phyloP scores from a whole-genome alignment of 345 rosid species.

The Eucalyptus coolabah region DNA sequence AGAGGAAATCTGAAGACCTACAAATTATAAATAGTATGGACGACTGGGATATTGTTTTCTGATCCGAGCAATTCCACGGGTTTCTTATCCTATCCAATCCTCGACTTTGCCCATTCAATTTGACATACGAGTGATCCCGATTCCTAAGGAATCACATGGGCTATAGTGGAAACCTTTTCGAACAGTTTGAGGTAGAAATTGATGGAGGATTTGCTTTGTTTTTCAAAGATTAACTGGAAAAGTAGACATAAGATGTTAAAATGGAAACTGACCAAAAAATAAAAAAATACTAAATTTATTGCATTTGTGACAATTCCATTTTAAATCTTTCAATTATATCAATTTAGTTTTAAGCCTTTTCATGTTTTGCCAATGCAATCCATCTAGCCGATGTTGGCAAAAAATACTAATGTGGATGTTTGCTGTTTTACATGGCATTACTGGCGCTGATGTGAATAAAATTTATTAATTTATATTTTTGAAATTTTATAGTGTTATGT shows the following conservation, averaged over 20 bases:
- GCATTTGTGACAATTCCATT: too few species aligned
- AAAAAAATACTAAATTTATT: too few species aligned
- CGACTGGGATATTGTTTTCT: background rate
- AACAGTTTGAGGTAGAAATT: background rate
- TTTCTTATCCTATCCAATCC: background rate
- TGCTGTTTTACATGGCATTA: fast-evolving
- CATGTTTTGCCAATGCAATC: fast-evolving
- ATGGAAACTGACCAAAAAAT: too few species aligned
- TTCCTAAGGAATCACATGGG: background rate
- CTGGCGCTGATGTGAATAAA: fast-evolving
- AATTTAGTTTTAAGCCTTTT: too few species aligned
- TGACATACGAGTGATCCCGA: background rate
- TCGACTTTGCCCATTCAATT: background rate
- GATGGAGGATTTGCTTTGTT: background rate
- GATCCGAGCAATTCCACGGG: background rate
- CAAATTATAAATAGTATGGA: background rate
- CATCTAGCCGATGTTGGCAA: fast-evolving
- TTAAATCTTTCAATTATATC: too few species aligned
- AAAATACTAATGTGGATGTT: too few species aligned
- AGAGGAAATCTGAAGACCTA: background rate
- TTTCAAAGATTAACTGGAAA: background rate
- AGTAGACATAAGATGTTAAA: background rate
- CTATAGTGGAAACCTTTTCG: background rate
- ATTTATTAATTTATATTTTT: too few species aligned
- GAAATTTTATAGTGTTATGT: too few species aligned